These are phyloP conservation scores for Bacidia rubella DNA, from an alignment of 495 filamentous ascomycete genomes.

Conservation along the genomic window DNA sequence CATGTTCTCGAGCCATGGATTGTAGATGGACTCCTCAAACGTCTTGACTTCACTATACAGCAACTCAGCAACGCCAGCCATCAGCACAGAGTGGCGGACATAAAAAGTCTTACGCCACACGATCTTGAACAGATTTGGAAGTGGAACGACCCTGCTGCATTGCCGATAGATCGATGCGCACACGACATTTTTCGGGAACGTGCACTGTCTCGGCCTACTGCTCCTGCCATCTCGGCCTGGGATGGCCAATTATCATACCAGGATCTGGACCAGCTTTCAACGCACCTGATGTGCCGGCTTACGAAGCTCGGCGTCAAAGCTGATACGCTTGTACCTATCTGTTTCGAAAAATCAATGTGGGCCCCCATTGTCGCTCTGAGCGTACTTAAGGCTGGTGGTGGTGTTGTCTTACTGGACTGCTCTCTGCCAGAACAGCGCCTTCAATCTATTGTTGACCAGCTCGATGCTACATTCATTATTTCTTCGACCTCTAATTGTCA, in stretches of 20 bases:
- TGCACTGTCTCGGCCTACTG: constrained; percentile 12
- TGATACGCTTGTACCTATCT: constrained; percentile 28
- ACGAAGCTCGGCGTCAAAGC: constrained; percentile 25
- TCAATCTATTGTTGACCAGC: constrained; percentile 30
- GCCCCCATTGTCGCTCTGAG: constrained; percentile 26
- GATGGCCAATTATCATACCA: constrained; percentile 35
- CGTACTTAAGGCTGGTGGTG: constrained; percentile 35
- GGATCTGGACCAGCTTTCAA: constrained; percentile 28
- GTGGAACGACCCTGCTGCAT: background rate
- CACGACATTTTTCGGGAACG: constrained; percentile 24
- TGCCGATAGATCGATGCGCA: constrained; percentile 15
- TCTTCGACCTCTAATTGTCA: background rate
- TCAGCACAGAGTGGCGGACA: background rate
- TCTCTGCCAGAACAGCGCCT: constrained; percentile 31
- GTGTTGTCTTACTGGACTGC: constrained; percentile 33
- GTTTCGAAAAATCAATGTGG: constrained; percentile 33
- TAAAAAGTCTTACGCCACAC: background rate
- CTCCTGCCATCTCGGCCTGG: constrained; percentile 24
- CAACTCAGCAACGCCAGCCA: background rate
- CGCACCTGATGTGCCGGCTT: constrained; percentile 23
- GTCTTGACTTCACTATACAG: background rate
- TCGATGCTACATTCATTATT: constrained; percentile 30
- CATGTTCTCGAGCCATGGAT: background rate
- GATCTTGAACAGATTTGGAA: constrained; percentile 1
- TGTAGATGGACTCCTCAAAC: background rate